Conservation (phyloP, 495 filamentous ascomycete genomes). For the Amphirosellinia nigrospora region DNA sequence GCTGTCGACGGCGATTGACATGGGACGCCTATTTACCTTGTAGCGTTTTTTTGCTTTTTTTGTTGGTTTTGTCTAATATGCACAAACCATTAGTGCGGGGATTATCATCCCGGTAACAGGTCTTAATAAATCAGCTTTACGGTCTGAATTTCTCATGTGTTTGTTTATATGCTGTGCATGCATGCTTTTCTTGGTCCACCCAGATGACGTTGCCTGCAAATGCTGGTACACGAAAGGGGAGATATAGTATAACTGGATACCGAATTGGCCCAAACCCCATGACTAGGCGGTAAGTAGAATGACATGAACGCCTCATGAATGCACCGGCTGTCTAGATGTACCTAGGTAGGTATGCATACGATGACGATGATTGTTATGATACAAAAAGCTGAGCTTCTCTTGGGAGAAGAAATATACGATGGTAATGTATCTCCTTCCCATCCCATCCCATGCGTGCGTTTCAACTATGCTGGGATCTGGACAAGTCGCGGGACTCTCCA, state of each 20-base stretch:
- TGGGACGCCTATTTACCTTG: neutral
- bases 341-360: constrained; percentile 1
- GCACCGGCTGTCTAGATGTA: constrained; percentile 10
- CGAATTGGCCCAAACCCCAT: neutral
- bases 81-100: constrained; percentile 1
- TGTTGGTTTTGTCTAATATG: neutral
- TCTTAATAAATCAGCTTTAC: constrained; percentile 8
- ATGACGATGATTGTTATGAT: constrained; percentile 10
- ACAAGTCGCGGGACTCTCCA: neutral
- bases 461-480: neutral
- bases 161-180: neutral
- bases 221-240: neutral
- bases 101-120: constrained; percentile 6
- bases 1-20: neutral
- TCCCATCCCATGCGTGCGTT: neutral
- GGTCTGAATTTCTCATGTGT: neutral
- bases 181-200: neutral
- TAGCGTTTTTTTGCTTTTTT: constrained; percentile 16
- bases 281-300: neutral
- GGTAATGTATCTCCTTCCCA: neutral
- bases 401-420: neutral
- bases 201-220: neutral
- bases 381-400: constrained; percentile 10
- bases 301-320: constrained; percentile 13
- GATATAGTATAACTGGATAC: neutral